phyloP scores from a whole-genome alignment of 352 stramenopile species.

The Phytophthora rubi region DNA sequence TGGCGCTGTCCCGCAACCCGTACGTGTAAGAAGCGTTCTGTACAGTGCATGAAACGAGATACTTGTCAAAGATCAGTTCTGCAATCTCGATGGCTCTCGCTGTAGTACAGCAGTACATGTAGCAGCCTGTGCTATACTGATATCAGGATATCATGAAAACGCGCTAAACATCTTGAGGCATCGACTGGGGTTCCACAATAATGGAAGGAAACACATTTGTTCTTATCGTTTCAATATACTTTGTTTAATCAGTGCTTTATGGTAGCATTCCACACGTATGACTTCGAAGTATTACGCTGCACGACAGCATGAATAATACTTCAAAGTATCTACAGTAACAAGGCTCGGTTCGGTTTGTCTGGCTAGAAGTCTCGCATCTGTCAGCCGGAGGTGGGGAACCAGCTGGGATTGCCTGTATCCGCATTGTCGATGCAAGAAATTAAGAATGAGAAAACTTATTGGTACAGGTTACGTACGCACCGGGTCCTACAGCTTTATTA shows the following conservation, averaged over 20 bases:
- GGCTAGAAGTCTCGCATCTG: conserved; percentile 8
- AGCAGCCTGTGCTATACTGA: too few relatives aligned
- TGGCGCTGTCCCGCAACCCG: conserved; percentile 24
- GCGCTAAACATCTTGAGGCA: too few relatives aligned
- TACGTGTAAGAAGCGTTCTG: neutral
- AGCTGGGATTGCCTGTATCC: conserved; percentile 17
- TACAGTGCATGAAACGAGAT: neutral
- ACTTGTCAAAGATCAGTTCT: neutral
- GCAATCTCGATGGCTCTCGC: neutral
- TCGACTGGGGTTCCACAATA: too few relatives aligned
- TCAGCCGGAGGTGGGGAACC: conserved; percentile 19
- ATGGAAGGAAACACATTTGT: too few relatives aligned
- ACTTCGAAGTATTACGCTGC: neutral
- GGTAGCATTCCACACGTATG: too few relatives aligned
- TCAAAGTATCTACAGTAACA: neutral
- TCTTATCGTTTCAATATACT: neutral
- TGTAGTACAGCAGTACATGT: too few relatives aligned
- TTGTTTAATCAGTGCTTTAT: too few relatives aligned
- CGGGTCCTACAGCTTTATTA: too few relatives aligned
- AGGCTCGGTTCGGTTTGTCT: neutral
- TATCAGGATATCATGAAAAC: too few relatives aligned
- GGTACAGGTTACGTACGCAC: too few relatives aligned
- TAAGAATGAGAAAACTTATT: too few relatives aligned
- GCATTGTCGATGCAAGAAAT: too few relatives aligned
- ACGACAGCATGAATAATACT: neutral